Conservation (phyloP, 805 yeast genomes). For the Yamadazyma ubonensis region DNA sequence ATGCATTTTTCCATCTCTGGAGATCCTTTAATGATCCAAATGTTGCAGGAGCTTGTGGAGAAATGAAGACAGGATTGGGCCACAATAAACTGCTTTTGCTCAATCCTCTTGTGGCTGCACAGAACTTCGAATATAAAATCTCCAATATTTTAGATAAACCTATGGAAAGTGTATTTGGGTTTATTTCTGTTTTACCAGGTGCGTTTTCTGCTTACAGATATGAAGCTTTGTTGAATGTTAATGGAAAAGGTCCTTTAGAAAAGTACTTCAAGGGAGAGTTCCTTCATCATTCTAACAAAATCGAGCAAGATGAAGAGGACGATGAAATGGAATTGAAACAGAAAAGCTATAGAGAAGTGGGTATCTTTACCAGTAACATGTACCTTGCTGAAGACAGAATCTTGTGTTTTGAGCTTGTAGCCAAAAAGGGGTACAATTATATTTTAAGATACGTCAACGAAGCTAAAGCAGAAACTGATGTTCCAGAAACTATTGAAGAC, state of each 20-base stretch:
- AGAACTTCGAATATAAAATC: constrained; percentile 94
- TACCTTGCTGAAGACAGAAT: constrained; percentile 96
- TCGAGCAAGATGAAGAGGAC: constrained; percentile 33
- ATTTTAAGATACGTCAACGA: constrained; percentile 79
- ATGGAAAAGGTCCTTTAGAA: constrained; percentile 82
- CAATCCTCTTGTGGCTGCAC: constrained; percentile 93
- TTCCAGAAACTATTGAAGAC: constrained; percentile 92
- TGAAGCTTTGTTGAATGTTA: constrained; percentile 65
- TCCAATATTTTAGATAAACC: constrained; percentile 95
- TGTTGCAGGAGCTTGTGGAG: constrained; percentile 98
- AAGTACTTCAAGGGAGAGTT: constrained; percentile 93
- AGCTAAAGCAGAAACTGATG: constrained; percentile 94
- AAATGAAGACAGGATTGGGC: constrained; percentile 85
- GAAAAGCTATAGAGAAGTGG: constrained; percentile 43
- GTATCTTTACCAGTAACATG: constrained; percentile 93
- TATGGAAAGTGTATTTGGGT: constrained; percentile 91
- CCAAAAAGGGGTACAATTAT: constrained; percentile 74
- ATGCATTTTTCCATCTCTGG: constrained; percentile 88
- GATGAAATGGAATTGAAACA: constrained; percentile 43
- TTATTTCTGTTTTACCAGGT: constrained; percentile 92
- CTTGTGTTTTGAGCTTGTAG: constrained; percentile 92
- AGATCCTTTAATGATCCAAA: constrained; percentile 73
- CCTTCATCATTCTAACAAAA: constrained; percentile 59
- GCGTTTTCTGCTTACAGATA: constrained; percentile 95
- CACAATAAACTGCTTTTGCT: constrained; percentile 45